Evolutionary conservation across 1,284 basidiomycete species (phyloP).

Genomic region (Ustilago shanxiensis): DNA sequence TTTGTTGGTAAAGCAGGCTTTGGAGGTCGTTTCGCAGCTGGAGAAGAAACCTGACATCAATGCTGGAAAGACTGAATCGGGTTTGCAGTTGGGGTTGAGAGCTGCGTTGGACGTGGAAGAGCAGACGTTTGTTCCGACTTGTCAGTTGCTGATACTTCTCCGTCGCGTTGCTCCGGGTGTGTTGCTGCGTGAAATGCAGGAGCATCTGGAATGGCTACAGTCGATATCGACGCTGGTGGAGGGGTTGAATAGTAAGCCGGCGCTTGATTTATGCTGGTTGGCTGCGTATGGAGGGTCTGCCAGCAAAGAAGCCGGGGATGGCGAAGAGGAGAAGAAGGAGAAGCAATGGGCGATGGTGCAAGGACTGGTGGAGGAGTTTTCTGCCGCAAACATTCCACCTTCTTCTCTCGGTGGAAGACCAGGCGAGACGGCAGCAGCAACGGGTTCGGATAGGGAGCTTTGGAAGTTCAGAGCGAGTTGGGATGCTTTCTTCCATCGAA

Average conservation of each 20-base stretch:
- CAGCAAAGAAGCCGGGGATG: background rate
- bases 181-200: background rate
- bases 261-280: conserved; percentile 36
- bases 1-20: conserved; percentile 10
- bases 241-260: background rate
- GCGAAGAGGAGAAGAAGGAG: background rate
- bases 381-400: conserved; percentile 16
- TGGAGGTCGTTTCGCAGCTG: background rate
- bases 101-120: conserved; percentile 4
- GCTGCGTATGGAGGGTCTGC: conserved; percentile 33
- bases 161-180: background rate
- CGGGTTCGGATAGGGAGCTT: conserved; percentile 6
- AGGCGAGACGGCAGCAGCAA: background rate
- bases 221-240: conserved; percentile 11
- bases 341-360: conserved; percentile 13
- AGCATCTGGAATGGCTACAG: conserved; percentile 27
- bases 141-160: conserved; percentile 25
- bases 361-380: conserved; percentile 7
- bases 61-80: background rate
- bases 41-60: background rate
- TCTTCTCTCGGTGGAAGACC: conserved; percentile 3
- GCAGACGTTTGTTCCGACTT: conserved; percentile 26
- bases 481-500: conserved; percentile 22
- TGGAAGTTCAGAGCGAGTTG: conserved; percentile 26
- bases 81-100: conserved; percentile 7